Conservation (phyloP, 306 rosid species). For the Citrullus amarus region DNA sequence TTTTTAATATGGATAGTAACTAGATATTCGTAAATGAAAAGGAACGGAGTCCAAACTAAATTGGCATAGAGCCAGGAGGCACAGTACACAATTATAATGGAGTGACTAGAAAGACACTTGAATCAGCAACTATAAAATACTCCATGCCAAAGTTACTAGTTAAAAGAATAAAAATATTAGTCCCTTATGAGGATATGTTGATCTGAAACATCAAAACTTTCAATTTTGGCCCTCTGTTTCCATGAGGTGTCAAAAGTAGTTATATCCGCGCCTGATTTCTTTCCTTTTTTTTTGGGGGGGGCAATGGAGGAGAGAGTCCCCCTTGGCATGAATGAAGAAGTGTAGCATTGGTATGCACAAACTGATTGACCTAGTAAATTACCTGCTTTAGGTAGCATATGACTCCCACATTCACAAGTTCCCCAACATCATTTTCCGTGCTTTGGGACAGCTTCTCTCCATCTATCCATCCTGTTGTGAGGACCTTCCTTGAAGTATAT, state of each 20-base stretch:
- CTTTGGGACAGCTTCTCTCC: conserved; percentile 97
- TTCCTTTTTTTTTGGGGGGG: too few relatives aligned
- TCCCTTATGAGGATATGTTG: background rate
- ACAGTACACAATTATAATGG: background rate
- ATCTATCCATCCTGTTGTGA: conserved; percentile 81
- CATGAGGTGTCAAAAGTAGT: background rate
- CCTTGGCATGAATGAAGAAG: background rate
- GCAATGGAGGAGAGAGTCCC: background rate
- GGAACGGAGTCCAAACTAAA: background rate
- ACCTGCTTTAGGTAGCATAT: conserved; percentile 99
- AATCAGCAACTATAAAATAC: background rate
- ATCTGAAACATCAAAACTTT: background rate
- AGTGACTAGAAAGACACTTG: background rate
- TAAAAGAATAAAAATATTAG: background rate
- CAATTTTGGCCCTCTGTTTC: background rate
- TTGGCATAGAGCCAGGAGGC: background rate
- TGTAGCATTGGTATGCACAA: background rate
- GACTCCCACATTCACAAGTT: conserved; percentile 94
- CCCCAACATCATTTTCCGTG: conserved; percentile 91
- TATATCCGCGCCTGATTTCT: background rate
- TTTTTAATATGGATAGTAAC: background rate
- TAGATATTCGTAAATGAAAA: background rate
- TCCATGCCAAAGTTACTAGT: background rate
- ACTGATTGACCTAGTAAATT: background rate
- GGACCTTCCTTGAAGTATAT: conserved; percentile 93